These are phyloP conservation scores for Biscutella auriculata DNA, from an alignment of 441 rosid genomes.

Conservation along the genomic window DNA sequence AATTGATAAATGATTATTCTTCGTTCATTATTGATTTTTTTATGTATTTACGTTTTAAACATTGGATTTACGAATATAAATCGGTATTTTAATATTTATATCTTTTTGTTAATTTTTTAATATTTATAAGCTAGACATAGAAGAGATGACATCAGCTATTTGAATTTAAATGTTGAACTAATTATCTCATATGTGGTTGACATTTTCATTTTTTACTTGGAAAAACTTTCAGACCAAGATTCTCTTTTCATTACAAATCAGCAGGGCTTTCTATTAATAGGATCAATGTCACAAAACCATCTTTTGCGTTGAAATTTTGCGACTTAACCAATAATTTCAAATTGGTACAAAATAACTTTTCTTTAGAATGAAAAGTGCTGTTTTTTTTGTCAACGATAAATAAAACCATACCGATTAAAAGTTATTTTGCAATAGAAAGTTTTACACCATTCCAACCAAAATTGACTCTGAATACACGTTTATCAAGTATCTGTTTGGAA, in stretches of 20 bases:
- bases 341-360: no score
- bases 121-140: no score
- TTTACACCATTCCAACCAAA: no score
- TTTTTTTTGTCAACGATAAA: no score
- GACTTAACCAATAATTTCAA: neutral
- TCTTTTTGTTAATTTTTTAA: no score
- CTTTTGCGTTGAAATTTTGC: neutral
- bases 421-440: no score
- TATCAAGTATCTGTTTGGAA: no score
- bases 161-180: neutral
- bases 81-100: neutral
- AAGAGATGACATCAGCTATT: neutral
- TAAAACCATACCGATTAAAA: no score
- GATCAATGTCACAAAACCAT: neutral
- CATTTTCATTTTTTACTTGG: neutral
- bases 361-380: no score
- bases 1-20: neutral
- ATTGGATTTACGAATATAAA: neutral
- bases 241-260: neutral
- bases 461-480: no score
- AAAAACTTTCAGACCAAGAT: neutral
- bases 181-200: no score
- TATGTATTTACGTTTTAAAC: neutral
- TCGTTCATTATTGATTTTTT: neutral
- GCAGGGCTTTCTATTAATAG: neutral